Base-by-base conservation (phyloP, 2,329 filamentous ascomycete genomes). In the Colletotrichum sp. region DNA sequence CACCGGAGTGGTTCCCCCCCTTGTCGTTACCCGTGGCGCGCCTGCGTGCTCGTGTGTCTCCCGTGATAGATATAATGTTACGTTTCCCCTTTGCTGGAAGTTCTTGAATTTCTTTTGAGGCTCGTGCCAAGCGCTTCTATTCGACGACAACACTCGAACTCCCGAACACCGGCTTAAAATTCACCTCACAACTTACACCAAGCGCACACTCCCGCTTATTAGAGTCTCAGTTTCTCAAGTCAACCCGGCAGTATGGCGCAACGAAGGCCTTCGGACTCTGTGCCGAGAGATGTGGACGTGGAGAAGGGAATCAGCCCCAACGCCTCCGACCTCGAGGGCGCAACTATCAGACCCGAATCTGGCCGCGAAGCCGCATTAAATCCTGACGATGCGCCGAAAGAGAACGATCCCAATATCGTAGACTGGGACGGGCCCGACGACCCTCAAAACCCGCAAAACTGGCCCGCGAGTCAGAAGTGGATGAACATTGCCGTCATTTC, bases 371-470 rank as follows among this genome's bases (percentile, higher is more conserved):
- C 69, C 10, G 8, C 52, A n/a, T 30, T 15, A 28, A 66, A 36
- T 36, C 28, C n/a, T 30, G 26, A 58, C 6, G 60, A 75, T 21
- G 28, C 18, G 5, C 24, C 26, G 8, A 67, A 75, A 24, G 70
- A 72, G n/a, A 13, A 52, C 15, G 61, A 57, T n/a, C 71, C 76
- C 24, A 74, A 74, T 18, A 30, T 76, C 15, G 87, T 95, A 34
- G 92, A 94, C 80, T 94, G 93, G 84, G 89, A 90, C 34, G 89
- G 82, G 8, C 81, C 88, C 8, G 85, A 91, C 75, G 93, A 94
- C 78, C 87, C 87, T 16, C 87, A 89, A 15, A 93, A 95, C 79
- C 94, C 94, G 1, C 88, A 90, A 77, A 94, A 94, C 80, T 96
- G 94, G 94, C 84, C 90, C 0, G 81, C 92, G 63, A 86, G 84